Conservation (phyloP, 805 yeast species). For the Lachancea thermotolerans region DNA sequence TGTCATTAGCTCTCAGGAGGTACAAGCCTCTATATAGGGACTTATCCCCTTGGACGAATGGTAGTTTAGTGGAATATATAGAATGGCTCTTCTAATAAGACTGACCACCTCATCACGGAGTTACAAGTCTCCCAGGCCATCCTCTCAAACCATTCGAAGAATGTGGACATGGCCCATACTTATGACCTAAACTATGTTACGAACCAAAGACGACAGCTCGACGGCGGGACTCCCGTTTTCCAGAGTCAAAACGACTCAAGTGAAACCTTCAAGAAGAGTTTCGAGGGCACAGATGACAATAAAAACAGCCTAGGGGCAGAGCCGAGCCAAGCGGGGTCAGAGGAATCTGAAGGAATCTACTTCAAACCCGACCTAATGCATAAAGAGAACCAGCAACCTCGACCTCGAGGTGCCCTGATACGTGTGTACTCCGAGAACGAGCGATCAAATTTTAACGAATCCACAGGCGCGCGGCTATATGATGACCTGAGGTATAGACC, state of each 20-base stretch:
- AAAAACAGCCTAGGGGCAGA: background rate
- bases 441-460: slow-evolving; percentile 48
- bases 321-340: no score
- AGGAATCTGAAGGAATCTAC: no score
- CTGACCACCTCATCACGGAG: no score
- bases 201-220: slow-evolving; percentile 12
- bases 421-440: slow-evolving; percentile 64
- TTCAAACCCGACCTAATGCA: slow-evolving; percentile 12
- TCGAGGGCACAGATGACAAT: background rate
- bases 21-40: no score
- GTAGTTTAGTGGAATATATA: no score
- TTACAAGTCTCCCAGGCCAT: background rate
- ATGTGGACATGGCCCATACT: slow-evolving; percentile 4
- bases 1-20: no score
- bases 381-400: slow-evolving; percentile 14
- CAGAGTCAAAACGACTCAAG: background rate
- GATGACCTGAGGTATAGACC: slow-evolving; percentile 51
- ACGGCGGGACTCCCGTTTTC: no score
- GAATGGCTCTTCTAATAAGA: no score
- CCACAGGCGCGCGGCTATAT: slow-evolving; percentile 47
- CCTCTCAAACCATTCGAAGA: background rate
- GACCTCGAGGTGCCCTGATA: slow-evolving; percentile 32
- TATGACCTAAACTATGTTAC: slow-evolving; percentile 10
- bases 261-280: background rate
- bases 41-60: no score